Evolutionary conservation across 2,329 filamentous ascomycete genomes (phyloP).

Genomic region (Malbranchea zuffiana): DNA sequence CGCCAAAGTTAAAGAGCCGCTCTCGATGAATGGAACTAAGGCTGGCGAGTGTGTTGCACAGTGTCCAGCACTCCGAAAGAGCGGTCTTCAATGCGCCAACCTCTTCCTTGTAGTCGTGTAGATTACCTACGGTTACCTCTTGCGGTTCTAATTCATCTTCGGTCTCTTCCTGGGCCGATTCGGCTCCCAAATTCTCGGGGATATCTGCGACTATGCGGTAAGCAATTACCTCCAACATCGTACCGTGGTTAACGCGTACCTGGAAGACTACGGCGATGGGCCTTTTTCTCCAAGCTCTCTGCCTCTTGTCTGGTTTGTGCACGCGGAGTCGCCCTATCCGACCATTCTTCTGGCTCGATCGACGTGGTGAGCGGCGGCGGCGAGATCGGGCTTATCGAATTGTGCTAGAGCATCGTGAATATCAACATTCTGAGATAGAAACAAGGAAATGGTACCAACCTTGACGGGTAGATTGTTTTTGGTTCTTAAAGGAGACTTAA

Average conservation of each 20-base stretch:
- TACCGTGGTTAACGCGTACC: conserved; percentile 49
- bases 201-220: conserved; percentile 20
- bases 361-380: conserved; percentile 67
- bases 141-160: conserved; percentile 19
- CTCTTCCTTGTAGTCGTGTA: conserved; percentile 44
- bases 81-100: conserved; percentile 60
- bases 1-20: conserved; percentile 64
- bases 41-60: conserved; percentile 81
- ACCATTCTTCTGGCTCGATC: conserved; percentile 55
- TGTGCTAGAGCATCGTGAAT: too few species aligned
- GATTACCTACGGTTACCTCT: conserved; percentile 25
- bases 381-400: conserved; percentile 38
- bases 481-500: conserved; percentile 27
- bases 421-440: too few species aligned
- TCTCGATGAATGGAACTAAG: conserved; percentile 75
- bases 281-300: conserved; percentile 41
- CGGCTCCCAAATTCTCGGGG: conserved; percentile 22
- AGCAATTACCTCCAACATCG: not conserved
- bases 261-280: conserved; percentile 63
- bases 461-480: not conserved
- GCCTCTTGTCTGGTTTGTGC: conserved; percentile 74
- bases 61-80: conserved; percentile 79
- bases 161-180: conserved; percentile 7
- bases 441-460: too few species aligned
- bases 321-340: conserved; percentile 63